Evolutionary conservation across 2,329 filamentous ascomycete species (phyloP).

Genomic region (Aspergillus fumigatiaffinis): DNA sequence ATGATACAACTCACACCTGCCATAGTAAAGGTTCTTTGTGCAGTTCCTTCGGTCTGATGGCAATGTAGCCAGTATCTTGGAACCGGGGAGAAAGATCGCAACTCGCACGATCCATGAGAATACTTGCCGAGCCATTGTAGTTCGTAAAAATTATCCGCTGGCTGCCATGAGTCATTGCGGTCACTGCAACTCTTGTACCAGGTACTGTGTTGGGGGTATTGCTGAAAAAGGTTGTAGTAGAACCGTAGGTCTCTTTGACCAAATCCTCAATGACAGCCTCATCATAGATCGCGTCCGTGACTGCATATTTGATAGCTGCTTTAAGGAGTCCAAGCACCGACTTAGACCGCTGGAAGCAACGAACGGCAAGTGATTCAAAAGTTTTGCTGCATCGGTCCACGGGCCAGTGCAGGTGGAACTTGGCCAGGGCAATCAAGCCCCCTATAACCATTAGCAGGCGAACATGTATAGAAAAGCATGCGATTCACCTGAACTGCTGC

Average conservation of each 20-base stretch:
- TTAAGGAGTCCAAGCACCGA: slow-evolving; percentile 2
- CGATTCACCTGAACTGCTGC: slow-evolving; percentile 6
- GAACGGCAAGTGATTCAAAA: slow-evolving; percentile 8
- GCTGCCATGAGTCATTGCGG: neutral
- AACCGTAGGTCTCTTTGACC: slow-evolving; percentile 4
- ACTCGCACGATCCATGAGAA: neutral
- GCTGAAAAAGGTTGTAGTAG: neutral
- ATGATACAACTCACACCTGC: slow-evolving; percentile 2
- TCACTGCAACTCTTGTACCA: slow-evolving; percentile 4
- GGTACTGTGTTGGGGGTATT: neutral
- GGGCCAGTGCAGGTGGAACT: slow-evolving; percentile 8
- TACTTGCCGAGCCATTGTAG: slow-evolving; percentile 3
- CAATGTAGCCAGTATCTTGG: slow-evolving; percentile 1
- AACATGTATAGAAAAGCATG: neutral
- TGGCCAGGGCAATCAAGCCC: slow-evolving; percentile 5
- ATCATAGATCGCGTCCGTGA: slow-evolving; percentile 7
- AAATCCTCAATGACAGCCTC: slow-evolving; percentile 2
- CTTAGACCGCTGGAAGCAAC: slow-evolving; percentile 2
- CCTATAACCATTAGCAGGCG: neutral
- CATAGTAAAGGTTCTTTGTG: neutral
- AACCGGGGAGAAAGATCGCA: neutral
- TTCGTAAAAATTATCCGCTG: slow-evolving; percentile 4
- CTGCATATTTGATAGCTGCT: slow-evolving; percentile 6
- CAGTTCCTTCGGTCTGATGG: slow-evolving; percentile 1
- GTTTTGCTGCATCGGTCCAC: slow-evolving; percentile 1